A percentile compares a stretch with the other conserved stretches of the same genome.
Conservation (phyloP, 805 yeast species). For the Starmerella apicola region DNA sequence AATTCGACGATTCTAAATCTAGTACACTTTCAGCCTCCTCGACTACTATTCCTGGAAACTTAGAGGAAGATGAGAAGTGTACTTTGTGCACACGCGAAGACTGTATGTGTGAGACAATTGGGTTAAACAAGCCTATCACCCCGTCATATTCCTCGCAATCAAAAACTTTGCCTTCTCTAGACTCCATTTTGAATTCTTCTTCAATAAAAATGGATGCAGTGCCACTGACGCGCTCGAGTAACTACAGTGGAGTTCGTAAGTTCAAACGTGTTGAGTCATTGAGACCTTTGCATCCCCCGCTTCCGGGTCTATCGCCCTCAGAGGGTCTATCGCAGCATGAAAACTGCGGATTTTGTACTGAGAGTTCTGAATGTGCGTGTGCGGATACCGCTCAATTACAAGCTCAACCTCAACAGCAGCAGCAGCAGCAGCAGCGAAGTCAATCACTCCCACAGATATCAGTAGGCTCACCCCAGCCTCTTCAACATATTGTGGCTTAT, state of each 20-base stretch:
- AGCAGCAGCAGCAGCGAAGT: too few species aligned
- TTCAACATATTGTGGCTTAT: too few species aligned
- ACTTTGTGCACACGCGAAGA: constrained; percentile 27
- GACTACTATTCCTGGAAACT: not conserved
- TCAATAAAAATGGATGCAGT: constrained; percentile 15
- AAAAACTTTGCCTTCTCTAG: constrained; percentile 12
- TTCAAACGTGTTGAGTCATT: constrained; percentile 3
- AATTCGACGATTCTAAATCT: too few species aligned
- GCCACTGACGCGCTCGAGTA: constrained; percentile 14
- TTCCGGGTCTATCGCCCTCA: constrained; percentile 9
- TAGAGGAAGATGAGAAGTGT: constrained; percentile 21
- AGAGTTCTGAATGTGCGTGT: constrained; percentile 80
- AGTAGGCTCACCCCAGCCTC: too few species aligned
- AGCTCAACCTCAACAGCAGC: not conserved
- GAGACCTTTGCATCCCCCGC: constrained; percentile 13
- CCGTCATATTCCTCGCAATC: not conserved
- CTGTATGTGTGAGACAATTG: constrained; percentile 27
- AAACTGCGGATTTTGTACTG: constrained; percentile 84
- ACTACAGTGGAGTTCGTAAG: constrained; percentile 1
- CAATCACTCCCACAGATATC: too few species aligned
- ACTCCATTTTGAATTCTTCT: constrained; percentile 11
- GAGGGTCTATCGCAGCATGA: constrained; percentile 30
- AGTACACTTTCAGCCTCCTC: not conserved
- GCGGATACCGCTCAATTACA: constrained; percentile 46
- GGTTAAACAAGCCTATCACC: constrained; percentile 23